Percentiles rank a stretch among this genome's conserved stretches.
Evolutionary conservation across 139 green algal genomes (phyloP).

Genomic region (Axilococcus clingmanii): DNA sequence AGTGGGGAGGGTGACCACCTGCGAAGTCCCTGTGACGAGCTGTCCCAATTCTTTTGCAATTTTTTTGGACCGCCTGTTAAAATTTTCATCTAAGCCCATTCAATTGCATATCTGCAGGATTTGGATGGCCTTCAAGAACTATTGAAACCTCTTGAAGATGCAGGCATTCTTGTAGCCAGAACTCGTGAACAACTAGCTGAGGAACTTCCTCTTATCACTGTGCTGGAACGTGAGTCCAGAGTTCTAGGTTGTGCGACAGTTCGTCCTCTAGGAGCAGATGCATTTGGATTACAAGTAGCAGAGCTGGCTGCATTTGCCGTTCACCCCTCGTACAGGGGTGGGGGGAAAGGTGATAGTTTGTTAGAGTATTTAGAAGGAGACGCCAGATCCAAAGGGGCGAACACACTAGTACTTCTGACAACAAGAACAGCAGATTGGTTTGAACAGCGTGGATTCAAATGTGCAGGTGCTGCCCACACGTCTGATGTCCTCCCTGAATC

Average conservation of each 20-base stretch:
- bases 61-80: too few relatives aligned
- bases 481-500: constrained; percentile 20
- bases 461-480: constrained; percentile 17
- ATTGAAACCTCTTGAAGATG: constrained; percentile 47
- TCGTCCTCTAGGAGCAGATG: constrained; percentile 39
- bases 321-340: constrained; percentile 53
- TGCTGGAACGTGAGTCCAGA: constrained; percentile 44
- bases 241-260: constrained; percentile 78
- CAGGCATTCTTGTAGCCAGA: constrained; percentile 35
- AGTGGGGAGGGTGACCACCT: too few relatives aligned
- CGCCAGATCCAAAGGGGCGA: constrained; percentile 23
- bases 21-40: too few relatives aligned
- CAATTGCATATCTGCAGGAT: constrained; percentile 38
- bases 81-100: too few relatives aligned
- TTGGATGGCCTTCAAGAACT: constrained; percentile 46
- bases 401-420: constrained; percentile 24
- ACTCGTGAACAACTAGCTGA: constrained; percentile 24
- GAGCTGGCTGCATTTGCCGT: constrained; percentile 90
- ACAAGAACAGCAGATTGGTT: constrained; percentile 82
- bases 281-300: constrained; percentile 26
- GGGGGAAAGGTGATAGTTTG: constrained; percentile 82
- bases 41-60: too few relatives aligned
- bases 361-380: constrained; percentile 52
- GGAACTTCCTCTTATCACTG: constrained; percentile 37
- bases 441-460: constrained; percentile 51